Base-by-base conservation (phyloP, 2,329 filamentous ascomycete species). In the Diplocarpon rosae region DNA sequence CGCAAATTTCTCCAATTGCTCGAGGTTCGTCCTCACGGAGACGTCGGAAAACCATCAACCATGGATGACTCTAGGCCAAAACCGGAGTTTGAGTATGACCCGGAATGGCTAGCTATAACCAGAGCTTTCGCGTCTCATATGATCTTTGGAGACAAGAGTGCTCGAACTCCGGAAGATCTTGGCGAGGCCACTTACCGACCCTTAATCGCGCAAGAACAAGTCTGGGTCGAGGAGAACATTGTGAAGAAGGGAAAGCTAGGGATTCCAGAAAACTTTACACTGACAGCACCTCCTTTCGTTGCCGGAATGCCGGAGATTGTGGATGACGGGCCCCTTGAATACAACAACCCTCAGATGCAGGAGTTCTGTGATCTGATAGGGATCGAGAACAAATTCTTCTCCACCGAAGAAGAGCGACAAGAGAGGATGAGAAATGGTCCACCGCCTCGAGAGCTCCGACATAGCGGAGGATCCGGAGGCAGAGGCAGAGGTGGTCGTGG, bases 31-130 rank as follows among this genome's bases (percentile, higher is more conserved):
- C 69, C 78, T 2, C 58, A 72, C 34, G 63, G 13, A 35, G 44
- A 2, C 42, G 58, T 40, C 52, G 8, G 13, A 15, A 15, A 17
- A 10, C 6, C 28, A 16, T 40, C 41, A 17, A 36, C 15, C 9
- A 29, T 48, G 15, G 20, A 27, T 14, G 40, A 24, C 10, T 30
- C 15, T 7, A 47, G 51, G 35, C 28, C 44, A 9, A 56, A 53
- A 36, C 51, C 47, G 12, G 57, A 52, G 38, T 59, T 61, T 34
- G 54, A 60, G 40, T 96, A 98, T 61, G 92, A 98, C 62, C 78
- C 81, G 10, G 92, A 98, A 66, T 98, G 90, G 90, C 78, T 98
- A 7, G 84, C 92, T 34, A 95, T 98, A 52, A 89, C 82, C 11
- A 83, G 90, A 34, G 82, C 80, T 7, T 93, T 96, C 59, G 77